phyloP scores from a whole-genome alignment of 371 early-diverging fungal genomes.

The Apophysomyces trapeziformis region DNA sequence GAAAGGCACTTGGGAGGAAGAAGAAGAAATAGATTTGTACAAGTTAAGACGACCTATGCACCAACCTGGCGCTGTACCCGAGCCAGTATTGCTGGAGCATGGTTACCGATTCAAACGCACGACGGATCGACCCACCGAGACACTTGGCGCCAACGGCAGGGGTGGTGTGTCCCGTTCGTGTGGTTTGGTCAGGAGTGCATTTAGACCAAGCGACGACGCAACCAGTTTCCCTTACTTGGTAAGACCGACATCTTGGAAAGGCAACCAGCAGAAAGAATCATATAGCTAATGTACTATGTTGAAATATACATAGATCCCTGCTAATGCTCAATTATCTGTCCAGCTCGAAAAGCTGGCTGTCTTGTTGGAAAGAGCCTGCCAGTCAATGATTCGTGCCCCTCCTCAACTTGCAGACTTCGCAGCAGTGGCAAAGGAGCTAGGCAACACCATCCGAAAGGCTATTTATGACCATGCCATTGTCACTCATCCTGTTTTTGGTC shows the following conservation, averaged over 20 bases:
- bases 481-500: slow-evolving; percentile 52
- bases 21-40: not conserved
- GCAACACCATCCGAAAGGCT: slow-evolving; percentile 48
- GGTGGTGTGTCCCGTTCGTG: slow-evolving; percentile 55
- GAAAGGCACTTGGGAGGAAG: slow-evolving; percentile 42
- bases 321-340: slow-evolving; percentile 63
- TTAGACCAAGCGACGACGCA: slow-evolving; percentile 68
- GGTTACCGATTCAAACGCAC: slow-evolving; percentile 42
- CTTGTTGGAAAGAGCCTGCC: slow-evolving; percentile 12
- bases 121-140: slow-evolving; percentile 55
- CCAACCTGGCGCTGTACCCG: slow-evolving; percentile 1
- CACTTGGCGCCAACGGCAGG: slow-evolving; percentile 53
- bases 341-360: slow-evolving; percentile 26
- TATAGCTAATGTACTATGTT: no score
- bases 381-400: slow-evolving; percentile 20
- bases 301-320: slow-evolving; percentile 42
- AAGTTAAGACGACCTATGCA: not conserved
- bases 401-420: slow-evolving; percentile 25
- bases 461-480: slow-evolving; percentile 54
- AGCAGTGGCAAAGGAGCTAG: slow-evolving; percentile 27
- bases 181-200: slow-evolving; percentile 61
- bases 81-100: slow-evolving; percentile 27
- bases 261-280: no score
- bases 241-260: not conserved
- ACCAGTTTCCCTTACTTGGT: slow-evolving; percentile 62